Evolutionary conservation across 192 early-diverging fungal species (phyloP).

Genomic region (Coemansia aciculifera): DNA sequence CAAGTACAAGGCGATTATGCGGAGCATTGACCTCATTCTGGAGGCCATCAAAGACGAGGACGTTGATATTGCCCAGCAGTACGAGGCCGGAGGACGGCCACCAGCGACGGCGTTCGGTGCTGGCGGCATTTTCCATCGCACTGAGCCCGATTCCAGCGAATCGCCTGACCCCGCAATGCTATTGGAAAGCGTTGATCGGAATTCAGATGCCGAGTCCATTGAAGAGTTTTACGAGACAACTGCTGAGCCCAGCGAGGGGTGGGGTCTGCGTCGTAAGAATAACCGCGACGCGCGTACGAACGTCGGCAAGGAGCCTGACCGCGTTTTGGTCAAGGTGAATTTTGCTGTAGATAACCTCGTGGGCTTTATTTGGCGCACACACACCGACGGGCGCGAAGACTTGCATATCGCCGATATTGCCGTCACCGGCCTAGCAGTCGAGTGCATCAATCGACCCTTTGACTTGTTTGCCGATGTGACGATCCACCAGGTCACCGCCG

Average conservation of each 20-base stretch:
- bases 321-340: slow-evolving; percentile 41
- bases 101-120: slow-evolving; percentile 46
- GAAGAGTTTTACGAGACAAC: slow-evolving; percentile 55
- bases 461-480: slow-evolving; percentile 65
- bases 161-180: slow-evolving; percentile 10
- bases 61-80: slow-evolving; percentile 49
- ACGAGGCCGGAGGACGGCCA: slow-evolving; percentile 23
- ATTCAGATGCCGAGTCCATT: slow-evolving; percentile 19
- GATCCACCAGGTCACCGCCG: slow-evolving; percentile 76
- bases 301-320: slow-evolving; percentile 49
- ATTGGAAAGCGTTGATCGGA: not conserved
- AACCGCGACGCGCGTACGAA: slow-evolving; percentile 16
- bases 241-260: slow-evolving; percentile 13
- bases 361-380: slow-evolving; percentile 53
- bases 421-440: slow-evolving; percentile 69
- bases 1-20: slow-evolving; percentile 91
- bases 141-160: not conserved
- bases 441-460: slow-evolving; percentile 69
- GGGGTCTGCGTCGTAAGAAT: slow-evolving; percentile 35
- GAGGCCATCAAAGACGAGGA: slow-evolving; percentile 51
- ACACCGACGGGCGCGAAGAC: slow-evolving; percentile 40
- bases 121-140: slow-evolving; percentile 27
- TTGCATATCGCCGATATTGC: slow-evolving; percentile 53
- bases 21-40: slow-evolving; percentile 69
- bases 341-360: slow-evolving; percentile 54